Evolutionary conservation across 768 basidiomycete genomes (phyloP).

Genomic region (Hygrophorus russula): DNA sequence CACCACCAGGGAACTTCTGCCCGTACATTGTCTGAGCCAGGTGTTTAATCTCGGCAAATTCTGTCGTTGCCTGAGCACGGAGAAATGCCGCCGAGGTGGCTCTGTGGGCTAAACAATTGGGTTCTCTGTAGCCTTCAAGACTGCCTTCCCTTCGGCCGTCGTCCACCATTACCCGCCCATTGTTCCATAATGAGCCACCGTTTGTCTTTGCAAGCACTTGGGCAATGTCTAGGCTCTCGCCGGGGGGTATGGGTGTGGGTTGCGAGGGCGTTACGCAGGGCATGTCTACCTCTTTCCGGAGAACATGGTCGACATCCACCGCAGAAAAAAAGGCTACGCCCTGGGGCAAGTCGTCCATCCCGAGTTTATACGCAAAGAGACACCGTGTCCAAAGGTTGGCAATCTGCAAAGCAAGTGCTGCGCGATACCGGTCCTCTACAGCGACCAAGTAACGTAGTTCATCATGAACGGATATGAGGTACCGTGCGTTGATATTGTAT

Average conservation of each 20-base stretch:
- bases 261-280: conserved; percentile 92
- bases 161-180: conserved; percentile 45
- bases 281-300: conserved; percentile 96
- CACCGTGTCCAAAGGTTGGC: conserved; percentile 94
- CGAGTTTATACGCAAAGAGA: conserved; percentile 84
- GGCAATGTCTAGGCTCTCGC: conserved; percentile 75
- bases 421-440: conserved; percentile 85
- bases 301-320: conserved; percentile 83
- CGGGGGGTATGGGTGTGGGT: conserved; percentile 67
- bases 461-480: conserved; percentile 95
- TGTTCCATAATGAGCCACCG: conserved; percentile 53
- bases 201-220: conserved; percentile 55
- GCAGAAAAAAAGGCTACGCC: conserved; percentile 96
- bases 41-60: conserved; percentile 60
- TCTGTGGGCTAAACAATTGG: conserved; percentile 57
- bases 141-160: conserved; percentile 17
- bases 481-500: conserved; percentile 82
- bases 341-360: conserved; percentile 93
- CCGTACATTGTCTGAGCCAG: conserved; percentile 47
- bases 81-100: conserved; percentile 55
- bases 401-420: conserved; percentile 85
- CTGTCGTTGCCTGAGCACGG: conserved; percentile 64
- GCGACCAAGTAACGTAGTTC: conserved; percentile 89
- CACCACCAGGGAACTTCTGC: conserved; percentile 24
- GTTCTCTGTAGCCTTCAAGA: conserved; percentile 38